Conservation (phyloP, 2,329 filamentous ascomycete genomes). For the Clonostachys byssicola region DNA sequence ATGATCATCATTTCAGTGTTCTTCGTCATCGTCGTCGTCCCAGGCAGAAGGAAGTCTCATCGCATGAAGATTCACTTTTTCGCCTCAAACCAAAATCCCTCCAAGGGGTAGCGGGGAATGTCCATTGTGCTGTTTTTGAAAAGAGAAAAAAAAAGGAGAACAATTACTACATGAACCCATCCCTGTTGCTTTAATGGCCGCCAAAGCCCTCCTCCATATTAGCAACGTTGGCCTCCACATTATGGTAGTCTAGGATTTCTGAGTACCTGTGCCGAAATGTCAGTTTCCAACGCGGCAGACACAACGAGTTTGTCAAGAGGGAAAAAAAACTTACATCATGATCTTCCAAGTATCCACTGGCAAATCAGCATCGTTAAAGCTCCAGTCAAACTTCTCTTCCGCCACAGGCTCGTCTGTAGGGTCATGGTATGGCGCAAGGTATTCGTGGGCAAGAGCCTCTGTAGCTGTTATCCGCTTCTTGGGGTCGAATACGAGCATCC, state of each 20-base stretch:
- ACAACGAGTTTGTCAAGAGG: not conserved
- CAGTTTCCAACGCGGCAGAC: not conserved
- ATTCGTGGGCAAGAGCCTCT: constrained; percentile 84
- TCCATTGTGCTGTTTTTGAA: not conserved
- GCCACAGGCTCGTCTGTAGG: constrained; percentile 93
- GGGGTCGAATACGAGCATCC: constrained; percentile 98
- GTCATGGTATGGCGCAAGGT: constrained; percentile 95
- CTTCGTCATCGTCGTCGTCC: not conserved
- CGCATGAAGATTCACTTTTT: not conserved
- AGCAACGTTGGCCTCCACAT: constrained; percentile 61
- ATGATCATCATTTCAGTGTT: not conserved
- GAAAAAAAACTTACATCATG: constrained; percentile 75
- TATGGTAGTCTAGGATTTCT: constrained; percentile 97
- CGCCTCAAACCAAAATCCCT: too few relatives aligned
- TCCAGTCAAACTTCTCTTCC: constrained; percentile 99
- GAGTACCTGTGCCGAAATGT: constrained; percentile 72
- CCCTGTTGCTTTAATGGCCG: constrained; percentile 18
- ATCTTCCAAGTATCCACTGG: constrained; percentile 99
- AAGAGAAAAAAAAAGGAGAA: not conserved
- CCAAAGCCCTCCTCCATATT: constrained; percentile 31
- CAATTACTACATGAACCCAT: too few relatives aligned
- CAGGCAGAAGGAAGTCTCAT: not conserved
- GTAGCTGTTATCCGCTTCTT: constrained; percentile 88
- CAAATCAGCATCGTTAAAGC: constrained; percentile 96
- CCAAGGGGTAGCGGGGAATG: not conserved